Conservation (phyloP, 2,329 filamentous ascomycete genomes). For the Pseudomassariella vexata region DNA sequence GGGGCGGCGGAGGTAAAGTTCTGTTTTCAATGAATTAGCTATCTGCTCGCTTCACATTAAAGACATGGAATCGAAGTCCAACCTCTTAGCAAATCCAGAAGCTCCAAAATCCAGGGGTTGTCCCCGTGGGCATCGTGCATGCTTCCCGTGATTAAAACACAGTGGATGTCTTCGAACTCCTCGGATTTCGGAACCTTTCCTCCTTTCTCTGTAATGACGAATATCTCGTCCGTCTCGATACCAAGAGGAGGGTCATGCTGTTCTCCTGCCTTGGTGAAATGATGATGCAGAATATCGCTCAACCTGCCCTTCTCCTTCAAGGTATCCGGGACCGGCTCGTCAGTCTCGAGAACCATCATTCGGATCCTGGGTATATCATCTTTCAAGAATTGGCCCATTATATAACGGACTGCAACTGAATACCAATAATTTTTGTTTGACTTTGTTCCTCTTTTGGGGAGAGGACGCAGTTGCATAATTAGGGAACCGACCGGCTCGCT, state of each 20-base stretch:
- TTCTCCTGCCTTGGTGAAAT: slow-evolving; percentile 45
- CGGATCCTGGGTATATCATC: slow-evolving; percentile 12
- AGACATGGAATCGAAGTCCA: slow-evolving; percentile 8
- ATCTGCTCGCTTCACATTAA: too few relatives aligned
- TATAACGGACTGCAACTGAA: too few relatives aligned
- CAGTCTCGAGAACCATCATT: slow-evolving; percentile 53
- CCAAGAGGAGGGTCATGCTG: slow-evolving; percentile 47
- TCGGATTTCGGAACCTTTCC: slow-evolving; percentile 39
- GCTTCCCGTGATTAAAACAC: slow-evolving; percentile 67
- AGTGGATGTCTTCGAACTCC: slow-evolving; percentile 60
- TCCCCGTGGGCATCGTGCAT: slow-evolving; percentile 66
- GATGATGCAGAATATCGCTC: slow-evolving; percentile 44
- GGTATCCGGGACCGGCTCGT: slow-evolving; percentile 47
- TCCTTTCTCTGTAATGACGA: slow-evolving; percentile 43
- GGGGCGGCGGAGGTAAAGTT: slow-evolving; percentile 43
- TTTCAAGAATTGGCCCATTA: too few relatives aligned
- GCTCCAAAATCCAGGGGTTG: slow-evolving; percentile 65
- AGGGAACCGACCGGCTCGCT: too few relatives aligned
- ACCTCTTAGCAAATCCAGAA: slow-evolving; percentile 53
- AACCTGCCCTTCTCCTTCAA: slow-evolving; percentile 44
- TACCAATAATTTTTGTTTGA: too few relatives aligned
- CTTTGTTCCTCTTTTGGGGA: too few relatives aligned
- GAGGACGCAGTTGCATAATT: too few relatives aligned
- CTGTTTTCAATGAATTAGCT: too few relatives aligned
- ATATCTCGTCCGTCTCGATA: slow-evolving; percentile 48